Conservation (phyloP, 371 early-diverging fungal genomes). For the Capillidium heterosporum region DNA sequence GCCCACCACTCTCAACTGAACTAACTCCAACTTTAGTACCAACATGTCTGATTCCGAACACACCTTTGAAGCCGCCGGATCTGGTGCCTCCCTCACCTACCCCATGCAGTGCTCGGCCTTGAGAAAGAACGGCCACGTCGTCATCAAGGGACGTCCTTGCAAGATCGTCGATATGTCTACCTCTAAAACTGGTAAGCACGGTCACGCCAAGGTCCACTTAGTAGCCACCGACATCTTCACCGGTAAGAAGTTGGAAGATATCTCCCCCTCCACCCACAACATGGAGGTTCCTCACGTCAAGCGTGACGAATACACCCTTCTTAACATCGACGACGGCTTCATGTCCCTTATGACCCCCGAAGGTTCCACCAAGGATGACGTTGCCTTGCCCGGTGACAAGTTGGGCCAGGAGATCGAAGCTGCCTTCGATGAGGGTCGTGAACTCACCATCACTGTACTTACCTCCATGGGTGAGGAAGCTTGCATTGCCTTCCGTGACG, state of each 20-base stretch:
- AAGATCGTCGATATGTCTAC: conserved; percentile 96
- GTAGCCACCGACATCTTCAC: conserved; percentile 94
- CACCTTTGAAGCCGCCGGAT: conserved; percentile 45
- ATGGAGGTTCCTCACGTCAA: conserved; percentile 94
- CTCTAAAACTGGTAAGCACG: conserved; percentile 97
- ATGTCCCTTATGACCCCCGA: conserved; percentile 63
- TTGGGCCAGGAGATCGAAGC: conserved; percentile 53
- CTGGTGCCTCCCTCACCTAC: conserved; percentile 86
- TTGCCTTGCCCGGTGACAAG: conserved; percentile 79
- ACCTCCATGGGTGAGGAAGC: conserved; percentile 91
- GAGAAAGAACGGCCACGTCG: conserved; percentile 94
- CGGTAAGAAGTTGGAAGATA: conserved; percentile 81
- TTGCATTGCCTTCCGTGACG: conserved; percentile 51
- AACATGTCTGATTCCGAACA: conserved; percentile 32
- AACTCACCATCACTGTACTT: conserved; percentile 68
- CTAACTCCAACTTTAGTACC: background rate
- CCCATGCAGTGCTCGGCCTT: conserved; percentile 98
- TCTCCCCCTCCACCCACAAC: conserved; percentile 98
- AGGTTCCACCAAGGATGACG: conserved; percentile 86
- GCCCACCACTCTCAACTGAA: too few relatives aligned
- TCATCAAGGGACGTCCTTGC: conserved; percentile 97
- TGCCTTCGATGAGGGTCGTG: conserved; percentile 62
- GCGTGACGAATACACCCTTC: conserved; percentile 67
- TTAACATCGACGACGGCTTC: conserved; percentile 88
- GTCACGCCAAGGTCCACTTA: conserved; percentile 98